Evolutionary conservation across 2,329 filamentous ascomycete genomes (phyloP), one percentile per base, ranked within the genome.

Genomic region (Xylaria hypoxylon): DNA sequence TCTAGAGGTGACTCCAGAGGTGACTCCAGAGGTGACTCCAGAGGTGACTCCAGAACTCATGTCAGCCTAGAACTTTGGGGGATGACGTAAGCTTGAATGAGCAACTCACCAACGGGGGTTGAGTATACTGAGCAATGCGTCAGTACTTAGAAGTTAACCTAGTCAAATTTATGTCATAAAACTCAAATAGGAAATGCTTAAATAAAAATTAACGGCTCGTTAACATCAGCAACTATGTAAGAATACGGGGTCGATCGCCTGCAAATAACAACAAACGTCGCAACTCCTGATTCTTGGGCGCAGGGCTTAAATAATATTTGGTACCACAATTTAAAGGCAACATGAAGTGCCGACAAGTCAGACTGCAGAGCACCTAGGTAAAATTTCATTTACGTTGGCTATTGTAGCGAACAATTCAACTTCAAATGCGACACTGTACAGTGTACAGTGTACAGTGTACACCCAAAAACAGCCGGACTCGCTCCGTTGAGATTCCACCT

Each of bases 81-180:
- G 28, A 59, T 64, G 55, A 59, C 62, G 55, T 59, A 59, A 64
- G 62, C 48, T 31, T 45, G 35, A 48, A 45, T 53, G 42, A 19
- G 22, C 47, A 44, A 33, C 28, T 40, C 40, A 55, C 40, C 31
- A 45, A 38, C 17, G 47, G 22, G n/a, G 11, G n/a, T 17, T 35
- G 28, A 13, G 26, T 33, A 13, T 33, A 35, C 8, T 19, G 35
- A 15, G 35, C 35, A 38, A 38, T 38, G 10, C 38, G 28, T 22
- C 22, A 40, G 52, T 48, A 26, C 40, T 38, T 19, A 38, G n/a
- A n/a, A n/a, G n/a, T n/a, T n/a, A n/a, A n/a, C 28, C 17, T 40
- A 15, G 38, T n/a, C 26, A n/a, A 44, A 28, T 52, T 35, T 31
- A 59, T 22, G 31, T 26, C n/a, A 26, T 52, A 35, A 22, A 5